These are phyloP conservation scores for Sphaerulina populicola DNA, from an alignment of 2,329 filamentous ascomycete genomes.

Conservation along the genomic window DNA sequence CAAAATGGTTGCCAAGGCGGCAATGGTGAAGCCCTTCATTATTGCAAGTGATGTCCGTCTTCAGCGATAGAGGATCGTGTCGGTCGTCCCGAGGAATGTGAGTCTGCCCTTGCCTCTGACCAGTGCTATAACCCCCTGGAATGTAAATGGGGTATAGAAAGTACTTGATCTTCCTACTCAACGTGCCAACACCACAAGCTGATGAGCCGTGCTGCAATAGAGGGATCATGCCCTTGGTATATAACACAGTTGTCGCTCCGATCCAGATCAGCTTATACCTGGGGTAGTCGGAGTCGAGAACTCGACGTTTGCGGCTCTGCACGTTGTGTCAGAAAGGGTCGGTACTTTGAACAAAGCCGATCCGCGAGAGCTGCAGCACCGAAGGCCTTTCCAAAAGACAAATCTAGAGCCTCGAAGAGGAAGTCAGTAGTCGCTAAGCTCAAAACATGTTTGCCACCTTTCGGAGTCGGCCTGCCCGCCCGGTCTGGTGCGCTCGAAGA, in stretches of 20 bases:
- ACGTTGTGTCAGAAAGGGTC: slow-evolving; percentile 7
- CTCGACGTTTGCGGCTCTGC: slow-evolving; percentile 13
- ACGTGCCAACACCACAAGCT: neutral
- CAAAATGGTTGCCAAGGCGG: slow-evolving; percentile 19
- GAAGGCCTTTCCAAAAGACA: neutral
- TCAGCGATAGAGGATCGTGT: slow-evolving; percentile 10
- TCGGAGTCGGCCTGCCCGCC: neutral
- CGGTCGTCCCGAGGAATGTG: slow-evolving; percentile 14
- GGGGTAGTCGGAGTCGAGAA: neutral
- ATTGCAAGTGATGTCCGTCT: slow-evolving; percentile 14
- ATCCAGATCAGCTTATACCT: neutral
- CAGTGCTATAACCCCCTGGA: slow-evolving; percentile 4
- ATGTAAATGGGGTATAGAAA: slow-evolving; percentile 15
- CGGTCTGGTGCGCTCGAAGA: neutral
- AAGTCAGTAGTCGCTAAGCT: slow-evolving; percentile 1
- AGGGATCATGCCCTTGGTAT: neutral
- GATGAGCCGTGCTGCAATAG: neutral
- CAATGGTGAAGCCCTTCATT: slow-evolving; percentile 21
- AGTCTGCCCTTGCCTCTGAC: neutral
- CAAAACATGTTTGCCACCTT: neutral
- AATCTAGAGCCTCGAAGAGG: slow-evolving; percentile 1
- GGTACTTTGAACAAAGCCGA: slow-evolving; percentile 2
- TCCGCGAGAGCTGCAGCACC: neutral
- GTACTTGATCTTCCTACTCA: neutral
- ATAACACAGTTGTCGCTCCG: neutral